phyloP scores from a whole-genome alignment of 1,139 yeast species.

The Kurtzmaniella quercitrusa region DNA sequence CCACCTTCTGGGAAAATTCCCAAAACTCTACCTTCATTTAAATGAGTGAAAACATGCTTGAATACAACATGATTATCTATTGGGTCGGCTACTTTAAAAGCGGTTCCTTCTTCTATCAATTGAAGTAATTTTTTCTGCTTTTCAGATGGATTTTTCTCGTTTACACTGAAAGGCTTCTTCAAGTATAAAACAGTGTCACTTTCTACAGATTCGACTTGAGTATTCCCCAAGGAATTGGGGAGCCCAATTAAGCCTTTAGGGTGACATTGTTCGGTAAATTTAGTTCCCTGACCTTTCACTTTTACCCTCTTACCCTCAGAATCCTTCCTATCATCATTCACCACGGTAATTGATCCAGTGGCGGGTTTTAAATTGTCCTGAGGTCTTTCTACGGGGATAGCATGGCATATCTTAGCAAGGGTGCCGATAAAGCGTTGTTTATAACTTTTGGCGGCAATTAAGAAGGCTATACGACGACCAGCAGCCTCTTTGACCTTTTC shows the following conservation, averaged over 20 bases:
- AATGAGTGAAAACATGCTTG: slow-evolving; percentile 58
- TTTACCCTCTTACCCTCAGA: slow-evolving; percentile 11
- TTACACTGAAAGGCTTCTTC: slow-evolving; percentile 43
- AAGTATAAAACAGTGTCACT: slow-evolving; percentile 51
- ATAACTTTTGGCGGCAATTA: slow-evolving; percentile 65
- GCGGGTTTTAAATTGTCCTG: slow-evolving; percentile 56
- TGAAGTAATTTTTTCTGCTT: slow-evolving; percentile 27
- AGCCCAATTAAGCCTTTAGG: slow-evolving; percentile 59
- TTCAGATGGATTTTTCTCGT: slow-evolving; percentile 12
- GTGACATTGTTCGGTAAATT: slow-evolving; percentile 41
- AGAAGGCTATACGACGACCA: slow-evolving; percentile 45
- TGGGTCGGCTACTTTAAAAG: slow-evolving; percentile 56
- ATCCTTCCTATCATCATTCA: slow-evolving; percentile 27
- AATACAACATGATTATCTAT: slow-evolving; percentile 59
- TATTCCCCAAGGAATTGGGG: slow-evolving; percentile 55
- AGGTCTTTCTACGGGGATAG: slow-evolving; percentile 72
- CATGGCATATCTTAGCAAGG: slow-evolving; percentile 52
- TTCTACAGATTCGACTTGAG: slow-evolving; percentile 47
- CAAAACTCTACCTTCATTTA: slow-evolving; percentile 52
- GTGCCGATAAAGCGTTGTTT: slow-evolving; percentile 50
- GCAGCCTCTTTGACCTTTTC: slow-evolving; percentile 29
- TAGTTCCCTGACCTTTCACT: slow-evolving; percentile 46
- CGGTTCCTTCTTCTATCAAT: slow-evolving; percentile 43
- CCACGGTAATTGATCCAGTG: slow-evolving; percentile 42
- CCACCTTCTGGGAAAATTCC: slow-evolving; percentile 70